Conservation (phyloP, 1,139 yeast genomes). For the Pichia sp. region DNA sequence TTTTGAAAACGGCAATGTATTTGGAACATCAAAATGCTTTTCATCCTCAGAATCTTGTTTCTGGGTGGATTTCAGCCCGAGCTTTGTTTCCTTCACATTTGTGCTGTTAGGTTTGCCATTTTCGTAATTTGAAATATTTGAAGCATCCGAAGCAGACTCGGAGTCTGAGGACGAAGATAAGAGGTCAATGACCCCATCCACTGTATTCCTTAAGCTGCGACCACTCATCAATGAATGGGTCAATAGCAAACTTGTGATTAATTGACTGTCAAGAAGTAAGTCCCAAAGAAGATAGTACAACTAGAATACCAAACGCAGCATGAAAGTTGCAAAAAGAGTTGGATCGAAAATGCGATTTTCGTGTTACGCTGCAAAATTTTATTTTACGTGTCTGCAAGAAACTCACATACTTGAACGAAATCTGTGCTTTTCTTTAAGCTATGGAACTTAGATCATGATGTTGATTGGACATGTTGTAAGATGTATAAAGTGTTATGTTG, state of each 20-base stretch:
- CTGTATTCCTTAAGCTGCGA: neutral
- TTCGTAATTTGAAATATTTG: neutral
- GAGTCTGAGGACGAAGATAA: constrained; percentile 4
- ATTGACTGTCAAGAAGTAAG: no score
- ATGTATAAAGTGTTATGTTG: constrained; percentile 44
- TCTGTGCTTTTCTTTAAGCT: neutral
- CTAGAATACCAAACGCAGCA: neutral
- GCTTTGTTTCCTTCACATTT: neutral
- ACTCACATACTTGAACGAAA: neutral
- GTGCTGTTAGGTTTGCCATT: no score
- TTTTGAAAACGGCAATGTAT: no score
- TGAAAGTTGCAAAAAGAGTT: neutral
- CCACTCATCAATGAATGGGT: neutral
- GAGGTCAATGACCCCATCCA: constrained; percentile 7
- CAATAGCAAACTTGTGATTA: no score
- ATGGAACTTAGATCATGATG: neutral
- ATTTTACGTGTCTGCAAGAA: neutral
- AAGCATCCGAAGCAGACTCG: neutral
- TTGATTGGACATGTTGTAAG: neutral
- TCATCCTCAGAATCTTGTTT: neutral
- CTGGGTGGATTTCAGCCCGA: neutral
- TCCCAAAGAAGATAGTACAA: no score
- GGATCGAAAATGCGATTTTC: neutral
- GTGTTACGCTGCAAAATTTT: neutral
- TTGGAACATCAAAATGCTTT: no score